A percentile compares a stretch with the other conserved stretches of the same genome.
phyloP scores from a whole-genome alignment of 148 eudicot genomes.

The Chenopodium quinoa region DNA sequence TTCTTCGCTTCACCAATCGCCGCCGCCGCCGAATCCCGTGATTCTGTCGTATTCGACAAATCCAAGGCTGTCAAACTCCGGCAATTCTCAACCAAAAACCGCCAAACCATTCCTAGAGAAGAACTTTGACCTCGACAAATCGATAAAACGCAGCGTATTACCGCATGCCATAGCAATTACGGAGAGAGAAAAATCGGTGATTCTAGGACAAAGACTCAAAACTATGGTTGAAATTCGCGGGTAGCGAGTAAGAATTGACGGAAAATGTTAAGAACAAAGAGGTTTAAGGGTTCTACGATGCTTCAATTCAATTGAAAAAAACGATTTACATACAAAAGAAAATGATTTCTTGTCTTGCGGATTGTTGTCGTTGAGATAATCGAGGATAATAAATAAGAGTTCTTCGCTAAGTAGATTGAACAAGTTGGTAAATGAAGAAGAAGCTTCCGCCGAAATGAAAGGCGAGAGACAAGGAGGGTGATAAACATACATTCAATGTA shows the following conservation, averaged over 20 bases:
- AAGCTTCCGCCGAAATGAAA: background rate
- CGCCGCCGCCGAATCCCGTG: constrained; percentile 55
- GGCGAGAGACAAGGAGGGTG: no score
- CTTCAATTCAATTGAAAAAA: no score
- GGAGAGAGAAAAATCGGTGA: constrained; percentile 49
- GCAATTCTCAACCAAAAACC: constrained; percentile 45
- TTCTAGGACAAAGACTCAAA: constrained; percentile 68
- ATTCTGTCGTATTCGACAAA: constrained; percentile 63
- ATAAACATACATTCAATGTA: no score
- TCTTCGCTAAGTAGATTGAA: constrained; percentile 73
- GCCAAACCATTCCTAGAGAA: constrained; percentile 60
- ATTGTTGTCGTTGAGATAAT: constrained; percentile 39
- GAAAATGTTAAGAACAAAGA: constrained; percentile 50
- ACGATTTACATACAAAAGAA: constrained; percentile 46
- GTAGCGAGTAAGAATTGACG: constrained; percentile 45
- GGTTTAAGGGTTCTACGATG: constrained; percentile 50
- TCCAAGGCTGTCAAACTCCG: constrained; percentile 59
- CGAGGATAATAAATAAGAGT: constrained; percentile 56
- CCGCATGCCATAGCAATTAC: constrained; percentile 22
- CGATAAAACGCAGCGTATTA: constrained; percentile 38
- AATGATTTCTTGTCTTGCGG: constrained; percentile 67
- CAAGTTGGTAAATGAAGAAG: constrained; percentile 8
- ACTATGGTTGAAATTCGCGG: constrained; percentile 39
- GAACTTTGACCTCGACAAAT: constrained; percentile 61
- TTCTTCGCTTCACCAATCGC: constrained; percentile 11